Evolutionary conservation across 768 basidiomycete species (phyloP).

Genomic region (Phlegmacium glaucopus): DNA sequence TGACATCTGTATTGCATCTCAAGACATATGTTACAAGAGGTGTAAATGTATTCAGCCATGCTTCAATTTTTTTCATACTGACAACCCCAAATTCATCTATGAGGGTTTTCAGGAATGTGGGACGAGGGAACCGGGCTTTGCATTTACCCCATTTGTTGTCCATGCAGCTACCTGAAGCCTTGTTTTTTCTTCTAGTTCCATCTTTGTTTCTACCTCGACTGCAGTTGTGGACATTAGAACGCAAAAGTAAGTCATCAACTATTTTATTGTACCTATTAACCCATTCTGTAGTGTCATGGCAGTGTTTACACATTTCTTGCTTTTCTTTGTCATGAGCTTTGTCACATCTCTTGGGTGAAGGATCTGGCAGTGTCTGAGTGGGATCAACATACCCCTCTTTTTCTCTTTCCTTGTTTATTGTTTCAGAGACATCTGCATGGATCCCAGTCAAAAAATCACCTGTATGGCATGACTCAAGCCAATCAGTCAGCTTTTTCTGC

Average conservation of each 20-base stretch:
- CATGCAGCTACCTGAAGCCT: slow-evolving; percentile 17
- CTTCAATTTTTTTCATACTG: slow-evolving; percentile 27
- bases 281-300: slow-evolving; percentile 9
- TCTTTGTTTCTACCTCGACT: slow-evolving; percentile 11
- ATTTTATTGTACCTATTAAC: slow-evolving; percentile 12
- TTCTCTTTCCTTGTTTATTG: background rate
- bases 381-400: slow-evolving; percentile 12
- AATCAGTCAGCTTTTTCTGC: slow-evolving; percentile 16
- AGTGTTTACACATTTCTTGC: slow-evolving; percentile 1
- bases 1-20: slow-evolving; percentile 34
- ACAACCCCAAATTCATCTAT: slow-evolving; percentile 25
- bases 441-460: slow-evolving; percentile 28
- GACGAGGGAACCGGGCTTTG: slow-evolving; percentile 31
- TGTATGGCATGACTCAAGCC: slow-evolving; percentile 19
- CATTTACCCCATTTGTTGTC: slow-evolving; percentile 27
- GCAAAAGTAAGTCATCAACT: slow-evolving; percentile 23
- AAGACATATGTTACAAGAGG: slow-evolving; percentile 24
- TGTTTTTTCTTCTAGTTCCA: slow-evolving; percentile 10
- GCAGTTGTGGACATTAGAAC: slow-evolving; percentile 29
- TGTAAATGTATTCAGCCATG: slow-evolving; percentile 29
- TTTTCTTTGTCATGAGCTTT: slow-evolving; percentile 1
- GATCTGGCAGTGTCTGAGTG: slow-evolving; percentile 17
- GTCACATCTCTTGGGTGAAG: slow-evolving; percentile 16
- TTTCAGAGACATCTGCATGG: slow-evolving; percentile 15
- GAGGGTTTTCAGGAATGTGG: slow-evolving; percentile 11